These are phyloP conservation scores for Lactarius vividus DNA, from an alignment of 768 basidiomycete species.

Conservation along the genomic window DNA sequence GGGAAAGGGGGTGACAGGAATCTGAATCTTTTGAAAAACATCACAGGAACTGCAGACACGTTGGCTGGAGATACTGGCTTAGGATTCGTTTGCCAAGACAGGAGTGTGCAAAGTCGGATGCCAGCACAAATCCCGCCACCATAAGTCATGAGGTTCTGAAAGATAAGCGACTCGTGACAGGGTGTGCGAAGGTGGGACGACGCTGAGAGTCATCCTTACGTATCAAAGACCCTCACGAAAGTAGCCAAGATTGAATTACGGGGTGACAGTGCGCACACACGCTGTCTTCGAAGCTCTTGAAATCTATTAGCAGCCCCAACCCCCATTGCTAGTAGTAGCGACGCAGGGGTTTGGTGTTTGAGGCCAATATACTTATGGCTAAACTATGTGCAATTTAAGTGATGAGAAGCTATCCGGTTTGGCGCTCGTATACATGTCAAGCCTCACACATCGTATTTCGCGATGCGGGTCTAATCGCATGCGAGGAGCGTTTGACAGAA, in stretches of 20 bases:
- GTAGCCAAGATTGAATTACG: not conserved
- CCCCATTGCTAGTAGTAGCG: not conserved
- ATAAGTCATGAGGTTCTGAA: slow-evolving; percentile 13
- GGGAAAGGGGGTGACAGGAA: not conserved
- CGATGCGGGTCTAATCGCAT: not conserved
- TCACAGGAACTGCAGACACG: not conserved
- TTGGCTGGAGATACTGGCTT: not conserved
- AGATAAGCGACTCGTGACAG: slow-evolving; percentile 23
- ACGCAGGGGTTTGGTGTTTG: not conserved
- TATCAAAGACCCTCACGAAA: not conserved
- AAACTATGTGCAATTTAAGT: not conserved
- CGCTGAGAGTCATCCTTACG: slow-evolving; percentile 13
- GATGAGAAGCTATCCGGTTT: not conserved
- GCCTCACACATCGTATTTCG: not conserved
- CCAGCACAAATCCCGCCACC: slow-evolving; percentile 2
- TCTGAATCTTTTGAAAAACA: not conserved
- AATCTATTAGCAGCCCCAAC: not conserved
- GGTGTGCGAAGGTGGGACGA: slow-evolving; percentile 6
- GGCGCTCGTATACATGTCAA: not conserved
- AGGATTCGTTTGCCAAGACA: slow-evolving; percentile 1
- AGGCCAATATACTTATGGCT: not conserved
- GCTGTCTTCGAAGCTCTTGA: slow-evolving; percentile 8
- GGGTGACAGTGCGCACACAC: not conserved
- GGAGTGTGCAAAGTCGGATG: not conserved
- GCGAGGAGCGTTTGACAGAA: not conserved